Conservation (phyloP, 2,329 filamentous ascomycete species). For the Xylariaceae sp. region DNA sequence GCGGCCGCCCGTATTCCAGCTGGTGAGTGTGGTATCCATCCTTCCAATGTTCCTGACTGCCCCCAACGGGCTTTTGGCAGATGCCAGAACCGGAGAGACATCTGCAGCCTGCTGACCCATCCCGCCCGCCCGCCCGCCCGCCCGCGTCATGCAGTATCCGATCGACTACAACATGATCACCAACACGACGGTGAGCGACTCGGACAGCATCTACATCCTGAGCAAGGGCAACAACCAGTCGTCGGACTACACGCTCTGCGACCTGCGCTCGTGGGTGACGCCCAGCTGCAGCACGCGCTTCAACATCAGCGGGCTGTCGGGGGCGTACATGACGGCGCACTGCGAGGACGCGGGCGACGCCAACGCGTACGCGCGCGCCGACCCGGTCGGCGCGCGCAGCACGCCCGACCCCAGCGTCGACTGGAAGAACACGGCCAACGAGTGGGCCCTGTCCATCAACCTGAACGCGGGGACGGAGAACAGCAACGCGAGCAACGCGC, state of each 20-base stretch:
- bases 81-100: no score
- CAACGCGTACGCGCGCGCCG: constrained; percentile 45
- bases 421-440: constrained; percentile 47
- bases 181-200: constrained; percentile 38
- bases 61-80: no score
- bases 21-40: constrained; percentile 35
- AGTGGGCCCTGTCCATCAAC: constrained; percentile 49
- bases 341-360: constrained; percentile 51
- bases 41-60: background rate
- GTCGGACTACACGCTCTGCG: constrained; percentile 57
- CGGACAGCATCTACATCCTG: constrained; percentile 59
- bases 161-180: constrained; percentile 58
- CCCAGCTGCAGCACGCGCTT: constrained; percentile 60
- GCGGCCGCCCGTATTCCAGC: constrained; percentile 44
- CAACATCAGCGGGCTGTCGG: constrained; percentile 46
- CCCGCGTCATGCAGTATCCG: constrained; percentile 37
- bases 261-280: constrained; percentile 55
- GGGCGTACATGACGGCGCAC: constrained; percentile 50
- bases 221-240: constrained; percentile 38
- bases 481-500: constrained; percentile 50
- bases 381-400: constrained; percentile 20
- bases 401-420: constrained; percentile 31
- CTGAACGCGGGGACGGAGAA: constrained; percentile 48
- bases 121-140: background rate
- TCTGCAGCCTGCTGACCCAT: no score